Conservation (phyloP, 805 yeast genomes). For the Jamesozyma jinghongensis region DNA sequence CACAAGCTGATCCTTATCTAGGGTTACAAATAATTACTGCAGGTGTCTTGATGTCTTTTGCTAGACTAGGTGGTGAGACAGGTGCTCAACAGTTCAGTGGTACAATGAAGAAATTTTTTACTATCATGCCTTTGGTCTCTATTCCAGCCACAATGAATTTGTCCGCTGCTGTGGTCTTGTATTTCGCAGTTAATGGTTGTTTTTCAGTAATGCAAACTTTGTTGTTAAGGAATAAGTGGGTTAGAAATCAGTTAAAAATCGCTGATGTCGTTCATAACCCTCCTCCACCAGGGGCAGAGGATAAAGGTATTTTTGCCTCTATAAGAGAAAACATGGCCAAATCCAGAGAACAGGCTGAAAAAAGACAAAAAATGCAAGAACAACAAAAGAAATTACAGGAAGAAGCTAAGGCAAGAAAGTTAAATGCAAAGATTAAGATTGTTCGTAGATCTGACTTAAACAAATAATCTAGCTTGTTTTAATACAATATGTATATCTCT, state of each 20-base stretch:
- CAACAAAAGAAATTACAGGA: constrained; percentile 29
- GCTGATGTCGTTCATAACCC: constrained; percentile 55
- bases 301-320: constrained; percentile 31
- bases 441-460: constrained; percentile 22
- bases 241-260: constrained; percentile 50
- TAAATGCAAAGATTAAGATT: constrained; percentile 23
- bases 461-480: constrained; percentile 2
- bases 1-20: constrained; percentile 81
- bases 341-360: constrained; percentile 34
- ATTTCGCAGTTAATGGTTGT: constrained; percentile 73
- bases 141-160: constrained; percentile 82
- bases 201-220: constrained; percentile 66
- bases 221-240: constrained; percentile 47
- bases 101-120: constrained; percentile 57
- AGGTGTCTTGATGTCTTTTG: constrained; percentile 59
- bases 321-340: constrained; percentile 34
- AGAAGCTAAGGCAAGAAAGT: constrained; percentile 26
- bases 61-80: constrained; percentile 84
- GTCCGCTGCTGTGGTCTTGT: constrained; percentile 76
- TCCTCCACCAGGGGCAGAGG: constrained; percentile 16
- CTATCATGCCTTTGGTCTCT: constrained; percentile 68
- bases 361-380: constrained; percentile 30
- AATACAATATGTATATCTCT: neutral
- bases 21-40: constrained; percentile 84
- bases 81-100: constrained; percentile 65